Evolutionary conservation across 2,329 filamentous ascomycete genomes (phyloP), one percentile per base, ranked within the genome.

Genomic region (Bipolaris cookei): DNA sequence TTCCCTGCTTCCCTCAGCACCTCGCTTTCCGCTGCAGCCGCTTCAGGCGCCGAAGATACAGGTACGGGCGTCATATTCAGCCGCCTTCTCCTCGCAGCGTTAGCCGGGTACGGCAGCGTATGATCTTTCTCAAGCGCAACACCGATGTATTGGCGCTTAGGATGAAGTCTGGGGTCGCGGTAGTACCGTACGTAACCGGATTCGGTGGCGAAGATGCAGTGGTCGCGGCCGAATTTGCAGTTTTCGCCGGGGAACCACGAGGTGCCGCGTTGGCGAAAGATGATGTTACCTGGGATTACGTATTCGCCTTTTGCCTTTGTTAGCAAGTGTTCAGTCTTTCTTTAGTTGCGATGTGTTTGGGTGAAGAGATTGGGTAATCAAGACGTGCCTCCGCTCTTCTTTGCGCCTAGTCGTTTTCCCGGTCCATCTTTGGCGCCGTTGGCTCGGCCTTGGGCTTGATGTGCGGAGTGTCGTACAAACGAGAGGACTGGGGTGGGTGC

Each of bases 141-240:
- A 60, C 95, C 95, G 71, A 99, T 99, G 82, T 93, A 99, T 77
- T 96, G 91, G 59, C 93, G 86, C 66, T 92, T 90, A 0, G 93
- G 90, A 77, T 98, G 92, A 57, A 83, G 84, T 30, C 84, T 78
- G 0, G 93, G 92, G 74, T 99, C 94, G 73, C 89, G 88, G 83
- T 99, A 99, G 85, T 97, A 99, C 69, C 95, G 92, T 59, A 99
- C 95, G 78, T 96, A 99, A 63, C 95, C 95, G 3, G 89, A 84
- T 54, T 90, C 86, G 58, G 88, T 88, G 51, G 95, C 88, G 78
- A 91, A 96, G 75, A 99, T 96, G 48, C 94, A 98, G 82, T 98
- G 95, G 77, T 99, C 93, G 59, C 95, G 90, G 48, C 95, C 95
- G 83, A 98, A 94, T 69, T 88, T 90, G 77, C 90, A 91, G 80